Evolutionary conservation across 345 rosid species (phyloP).

Genomic region (Ceriops zippeliana): DNA sequence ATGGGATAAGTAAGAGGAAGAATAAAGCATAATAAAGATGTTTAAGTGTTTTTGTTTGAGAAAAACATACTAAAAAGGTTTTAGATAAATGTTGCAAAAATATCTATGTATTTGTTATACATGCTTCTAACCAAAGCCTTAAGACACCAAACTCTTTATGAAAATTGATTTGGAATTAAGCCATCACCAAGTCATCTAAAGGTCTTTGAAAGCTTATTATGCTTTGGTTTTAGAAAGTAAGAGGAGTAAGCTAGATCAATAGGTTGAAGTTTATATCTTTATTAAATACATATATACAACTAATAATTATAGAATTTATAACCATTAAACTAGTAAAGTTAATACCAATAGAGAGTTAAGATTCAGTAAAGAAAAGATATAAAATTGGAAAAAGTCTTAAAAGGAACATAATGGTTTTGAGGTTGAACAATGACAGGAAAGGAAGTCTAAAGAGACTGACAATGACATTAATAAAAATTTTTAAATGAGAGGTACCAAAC

Average conservation of each 20-base stretch:
- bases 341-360: not conserved
- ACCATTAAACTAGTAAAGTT: not conserved
- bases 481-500: not conserved
- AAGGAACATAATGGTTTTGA: not conserved
- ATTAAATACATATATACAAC: not conserved
- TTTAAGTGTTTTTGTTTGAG: too few relatives aligned
- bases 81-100: too few relatives aligned
- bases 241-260: not conserved
- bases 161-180: too few relatives aligned
- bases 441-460: accelerated
- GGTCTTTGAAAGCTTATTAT: not conserved
- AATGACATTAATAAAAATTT: not conserved
- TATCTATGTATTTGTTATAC: too few relatives aligned
- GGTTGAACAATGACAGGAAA: not conserved
- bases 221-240: not conserved
- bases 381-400: not conserved
- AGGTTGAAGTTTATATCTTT: not conserved
- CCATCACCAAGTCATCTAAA: too few relatives aligned
- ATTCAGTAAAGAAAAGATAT: not conserved
- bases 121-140: too few relatives aligned
- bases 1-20: too few relatives aligned
- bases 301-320: not conserved
- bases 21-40: too few relatives aligned
- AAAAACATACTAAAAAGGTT: too few relatives aligned
- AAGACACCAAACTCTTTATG: too few relatives aligned